Conservation (phyloP, 2,329 filamentous ascomycete species). For the Xylaria sp. region DNA sequence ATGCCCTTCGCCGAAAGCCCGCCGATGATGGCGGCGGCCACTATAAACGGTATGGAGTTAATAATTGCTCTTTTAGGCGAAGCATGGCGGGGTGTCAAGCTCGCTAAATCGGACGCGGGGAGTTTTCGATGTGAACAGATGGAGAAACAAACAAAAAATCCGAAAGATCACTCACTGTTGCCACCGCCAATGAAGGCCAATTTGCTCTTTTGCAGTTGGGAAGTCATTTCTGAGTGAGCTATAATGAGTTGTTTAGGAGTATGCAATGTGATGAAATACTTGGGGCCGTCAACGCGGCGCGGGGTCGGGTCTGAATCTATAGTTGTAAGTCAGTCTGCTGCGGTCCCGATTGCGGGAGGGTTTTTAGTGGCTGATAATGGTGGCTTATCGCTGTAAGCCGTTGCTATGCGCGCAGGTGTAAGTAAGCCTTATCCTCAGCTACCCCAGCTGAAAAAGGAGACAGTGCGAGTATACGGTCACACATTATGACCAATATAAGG, state of each 20-base stretch:
- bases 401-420: constrained; percentile 10
- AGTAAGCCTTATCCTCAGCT: neutral
- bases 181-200: constrained; percentile 55
- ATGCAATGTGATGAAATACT: neutral
- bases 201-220: constrained; percentile 47
- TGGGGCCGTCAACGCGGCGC: constrained; percentile 5
- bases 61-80: constrained; percentile 13
- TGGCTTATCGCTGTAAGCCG: constrained; percentile 19
- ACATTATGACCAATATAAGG: too few relatives aligned
- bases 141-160: neutral
- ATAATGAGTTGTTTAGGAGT: constrained; percentile 12
- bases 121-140: neutral
- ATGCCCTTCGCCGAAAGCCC: constrained; percentile 59
- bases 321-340: neutral
- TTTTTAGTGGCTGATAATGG: constrained; percentile 12
- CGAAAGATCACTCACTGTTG: constrained; percentile 52
- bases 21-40: constrained; percentile 64
- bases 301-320: constrained; percentile 21
- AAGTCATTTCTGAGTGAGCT: constrained; percentile 41
- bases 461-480: too few relatives aligned
- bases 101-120: neutral
- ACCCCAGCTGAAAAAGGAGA: neutral
- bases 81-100: neutral
- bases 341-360: constrained; percentile 18
- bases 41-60: constrained; percentile 22